Percentiles rank a stretch among this genome's conserved stretches.
Evolutionary conservation across 139 green algal genomes (phyloP).

Genomic region (Tetradesmus obliquus): DNA sequence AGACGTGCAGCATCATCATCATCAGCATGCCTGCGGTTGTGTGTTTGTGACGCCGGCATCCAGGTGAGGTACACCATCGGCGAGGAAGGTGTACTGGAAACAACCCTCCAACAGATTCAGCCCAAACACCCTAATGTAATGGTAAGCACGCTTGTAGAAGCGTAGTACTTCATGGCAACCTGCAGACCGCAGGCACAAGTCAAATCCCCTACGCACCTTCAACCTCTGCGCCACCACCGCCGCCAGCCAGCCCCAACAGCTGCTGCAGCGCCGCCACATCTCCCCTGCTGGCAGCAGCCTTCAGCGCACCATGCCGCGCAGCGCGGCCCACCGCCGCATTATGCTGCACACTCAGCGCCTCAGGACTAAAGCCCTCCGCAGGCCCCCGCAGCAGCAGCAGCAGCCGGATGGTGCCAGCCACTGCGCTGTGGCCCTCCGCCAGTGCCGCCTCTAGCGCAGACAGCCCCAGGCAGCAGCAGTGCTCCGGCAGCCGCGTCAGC

Average conservation of each 20-base stretch:
- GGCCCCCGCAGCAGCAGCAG: constrained; percentile 34
- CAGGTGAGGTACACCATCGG: no score
- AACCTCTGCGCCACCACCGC: not conserved
- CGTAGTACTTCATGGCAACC: no score
- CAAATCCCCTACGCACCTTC: not conserved
- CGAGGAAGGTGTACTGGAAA: no score
- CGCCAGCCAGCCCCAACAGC: not conserved
- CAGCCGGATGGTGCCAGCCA: not conserved
- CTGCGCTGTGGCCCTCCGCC: not conserved
- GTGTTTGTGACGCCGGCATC: no score
- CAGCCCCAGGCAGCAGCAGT: not conserved
- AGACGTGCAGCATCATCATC: no score
- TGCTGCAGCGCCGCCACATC: not conserved
- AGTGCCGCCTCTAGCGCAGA: constrained; percentile 25
- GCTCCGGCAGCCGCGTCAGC: constrained; percentile 5
- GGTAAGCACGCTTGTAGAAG: no score
- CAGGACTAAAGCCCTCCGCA: not conserved
- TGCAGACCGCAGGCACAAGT: no score
- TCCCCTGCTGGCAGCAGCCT: not conserved
- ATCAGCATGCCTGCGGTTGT: no score
- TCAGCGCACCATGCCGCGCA: not conserved
- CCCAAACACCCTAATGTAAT: no score
- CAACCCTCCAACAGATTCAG: no score
- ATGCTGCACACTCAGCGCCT: not conserved
- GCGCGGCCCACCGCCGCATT: not conserved